Base-by-base conservation (phyloP, 208 protist species). In the Leishmania amazonensis region DNA sequence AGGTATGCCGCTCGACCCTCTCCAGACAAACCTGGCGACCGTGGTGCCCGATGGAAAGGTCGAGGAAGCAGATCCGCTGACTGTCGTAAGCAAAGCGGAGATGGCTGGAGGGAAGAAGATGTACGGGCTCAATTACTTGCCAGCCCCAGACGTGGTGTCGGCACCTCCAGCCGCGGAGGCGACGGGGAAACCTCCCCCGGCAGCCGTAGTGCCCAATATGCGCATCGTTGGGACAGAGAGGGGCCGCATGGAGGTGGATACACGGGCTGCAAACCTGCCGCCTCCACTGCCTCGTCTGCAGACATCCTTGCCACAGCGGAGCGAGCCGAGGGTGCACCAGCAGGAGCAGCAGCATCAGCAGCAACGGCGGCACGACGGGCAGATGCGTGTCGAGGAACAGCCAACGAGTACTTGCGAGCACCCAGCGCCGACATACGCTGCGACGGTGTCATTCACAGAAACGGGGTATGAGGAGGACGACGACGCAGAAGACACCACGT, bases 21-120 rank as follows among this genome's bases (percentile, higher is more conserved):
- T 81, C 13, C 76, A 81, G 60, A 3, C 51, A 28, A 54, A 81
- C 40, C 62, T 74, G 71, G 68, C 17, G 8, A n/a, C 78, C 42
- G 38, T n/a, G 8, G 1, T 42, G 40, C 53, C 68, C 2, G 9
- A 62, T 47, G 28, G 38, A 0, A 31, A n/a, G 1, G 15, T 24
- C 49, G n/a, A 40, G 7, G 42, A 15, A 15, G 42, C 38, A 9
- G 24, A 6, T 24, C 4, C 19, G 9, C 11, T 28, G 42, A 54
- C 28, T 9, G 7, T 53, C 68, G n/a, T 5, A 24, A 35, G 24
- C 24, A 53, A 1, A 35, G 42, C 1, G 24, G 68, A 74, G 24
- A 74, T 74, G 68, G 6, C 19, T 42, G 11, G 35, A 13, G 47
- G 45, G 28, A 21, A n/a, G 71, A n/a, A 38, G 15, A 47, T 57